Evolutionary conservation across 1,284 basidiomycete genomes (phyloP), one percentile per base, ranked within the genome.

Genomic region (Tylopilus sp.): DNA sequence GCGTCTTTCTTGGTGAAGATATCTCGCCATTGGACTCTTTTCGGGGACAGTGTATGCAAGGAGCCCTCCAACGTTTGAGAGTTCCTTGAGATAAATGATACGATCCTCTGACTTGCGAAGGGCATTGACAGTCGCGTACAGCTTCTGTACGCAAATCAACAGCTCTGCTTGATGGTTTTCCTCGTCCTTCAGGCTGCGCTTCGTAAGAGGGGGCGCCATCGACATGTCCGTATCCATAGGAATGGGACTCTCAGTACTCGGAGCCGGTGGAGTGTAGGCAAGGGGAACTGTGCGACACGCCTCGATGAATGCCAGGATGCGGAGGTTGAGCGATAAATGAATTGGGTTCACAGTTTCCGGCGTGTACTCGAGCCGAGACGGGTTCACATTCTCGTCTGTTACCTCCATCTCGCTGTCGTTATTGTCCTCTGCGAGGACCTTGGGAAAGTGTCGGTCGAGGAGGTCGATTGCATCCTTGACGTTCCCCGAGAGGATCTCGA

Each of bases 291-390:
- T 83, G 30, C 91, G 82, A 55, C 88, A 83, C 8, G 83, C 77
- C 66, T 94, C 91, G 58, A 89, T 82, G 69, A 93, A 94, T 0
- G 81, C 79, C 40, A 88, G 82, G 33, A 94, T 87, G 57, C 86
- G 87, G 42, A 94, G 78, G 60, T 94, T 92, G 56, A 94, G 78
- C 33, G 76, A 73, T 41, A 94, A 74, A 60, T 91, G 88, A 2
- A 74, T 70, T 15, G 90, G 85, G 43, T 88, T 77, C 8, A 85
- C 80, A 2, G 77, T 83, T 4, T 80, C 69, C 8, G 80, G 72
- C 20, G 78, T 66, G 55, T 82, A 84, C 44, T 75, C 69, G 46
- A 77, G 59, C 42, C 53, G 56, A 52, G 57, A 47, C 29, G 59
- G 54, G 33, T 67, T 59, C 51, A 35, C 46, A 26, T 66, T 58